phyloP scores from a whole-genome alignment of 2,329 filamentous ascomycete species.

The Pyricularia grisea region DNA sequence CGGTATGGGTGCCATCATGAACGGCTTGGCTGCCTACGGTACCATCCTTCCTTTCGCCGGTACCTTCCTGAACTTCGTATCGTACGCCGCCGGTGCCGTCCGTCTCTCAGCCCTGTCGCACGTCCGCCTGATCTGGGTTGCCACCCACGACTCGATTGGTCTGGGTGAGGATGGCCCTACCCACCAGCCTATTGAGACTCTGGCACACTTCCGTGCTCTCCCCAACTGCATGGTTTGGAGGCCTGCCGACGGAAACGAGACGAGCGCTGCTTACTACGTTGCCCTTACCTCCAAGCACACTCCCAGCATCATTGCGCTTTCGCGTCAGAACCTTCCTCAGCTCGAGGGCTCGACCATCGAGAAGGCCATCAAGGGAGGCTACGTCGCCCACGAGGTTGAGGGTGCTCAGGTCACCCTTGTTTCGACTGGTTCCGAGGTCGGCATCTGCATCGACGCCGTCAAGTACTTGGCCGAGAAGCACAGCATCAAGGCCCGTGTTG shows the following conservation, averaged over 20 bases:
- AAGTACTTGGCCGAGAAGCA: conserved; percentile 87
- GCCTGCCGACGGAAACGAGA: conserved; percentile 97
- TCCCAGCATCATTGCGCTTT: conserved; percentile 87
- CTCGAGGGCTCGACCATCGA: conserved; percentile 89
- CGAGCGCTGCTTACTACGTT: conserved; percentile 93
- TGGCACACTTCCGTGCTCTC: conserved; percentile 95
- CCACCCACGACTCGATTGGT: conserved; percentile 98
- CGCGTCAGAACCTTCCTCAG: conserved; percentile 96
- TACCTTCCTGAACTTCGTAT: conserved; percentile 99
- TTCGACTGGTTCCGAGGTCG: conserved; percentile 92
- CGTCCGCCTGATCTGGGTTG: conserved; percentile 87
- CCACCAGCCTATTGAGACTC: conserved; percentile 97
- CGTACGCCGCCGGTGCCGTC: conserved; percentile 90
- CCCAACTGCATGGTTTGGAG: conserved; percentile 99
- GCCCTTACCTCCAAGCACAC: conserved; percentile 84
- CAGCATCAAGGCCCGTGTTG: conserved; percentile 78
- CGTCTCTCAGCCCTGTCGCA: conserved; percentile 89
- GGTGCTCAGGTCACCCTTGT: conserved; percentile 82
- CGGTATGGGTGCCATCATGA: conserved; percentile 86
- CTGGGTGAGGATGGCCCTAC: conserved; percentile 98
- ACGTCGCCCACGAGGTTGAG: conserved; percentile 77
- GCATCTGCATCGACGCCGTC: conserved; percentile 84
- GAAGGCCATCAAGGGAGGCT: conserved; percentile 88
- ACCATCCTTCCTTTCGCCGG: conserved; percentile 88
- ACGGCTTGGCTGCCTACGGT: conserved; percentile 91